Evolutionary conservation across 2,329 filamentous ascomycete species (phyloP).

Genomic region (Venturia asperata): DNA sequence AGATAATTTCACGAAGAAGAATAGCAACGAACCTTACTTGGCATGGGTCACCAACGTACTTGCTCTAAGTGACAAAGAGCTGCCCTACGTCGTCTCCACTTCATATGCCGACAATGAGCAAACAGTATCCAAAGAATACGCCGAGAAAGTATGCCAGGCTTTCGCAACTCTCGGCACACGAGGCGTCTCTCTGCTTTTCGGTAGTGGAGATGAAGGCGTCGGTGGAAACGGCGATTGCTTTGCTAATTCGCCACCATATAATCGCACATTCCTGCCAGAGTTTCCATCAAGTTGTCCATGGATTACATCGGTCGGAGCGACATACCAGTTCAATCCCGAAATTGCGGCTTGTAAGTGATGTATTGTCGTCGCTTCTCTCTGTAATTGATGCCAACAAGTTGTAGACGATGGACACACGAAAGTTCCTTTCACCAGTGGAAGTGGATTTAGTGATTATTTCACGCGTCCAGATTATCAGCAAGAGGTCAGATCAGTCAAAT

Average conservation of each 20-base stretch:
- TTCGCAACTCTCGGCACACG: constrained; percentile 36
- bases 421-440: constrained; percentile 23
- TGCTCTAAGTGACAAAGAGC: constrained; percentile 27
- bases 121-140: constrained; percentile 32
- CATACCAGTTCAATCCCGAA: constrained; percentile 26
- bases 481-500: background rate
- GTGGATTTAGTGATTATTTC: constrained; percentile 42
- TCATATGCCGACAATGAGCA: constrained; percentile 38
- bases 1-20: constrained; percentile 23
- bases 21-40: constrained; percentile 43
- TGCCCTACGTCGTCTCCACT: constrained; percentile 34
- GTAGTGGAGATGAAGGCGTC: constrained; percentile 35
- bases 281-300: constrained; percentile 44
- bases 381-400: background rate
- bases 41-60: constrained; percentile 34
- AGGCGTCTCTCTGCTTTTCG: constrained; percentile 36
- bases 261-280: constrained; percentile 35
- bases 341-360: constrained; percentile 3
- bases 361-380: background rate
- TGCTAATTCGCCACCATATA: constrained; percentile 37
- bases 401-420: constrained; percentile 21
- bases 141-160: constrained; percentile 34
- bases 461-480: constrained; percentile 23
- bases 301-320: constrained; percentile 39
- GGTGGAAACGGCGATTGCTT: constrained; percentile 32